Evolutionary conservation across 2,329 filamentous ascomycete genomes (phyloP), one percentile per base, ranked within the genome.

Genomic region (Triangularia setosa): DNA sequence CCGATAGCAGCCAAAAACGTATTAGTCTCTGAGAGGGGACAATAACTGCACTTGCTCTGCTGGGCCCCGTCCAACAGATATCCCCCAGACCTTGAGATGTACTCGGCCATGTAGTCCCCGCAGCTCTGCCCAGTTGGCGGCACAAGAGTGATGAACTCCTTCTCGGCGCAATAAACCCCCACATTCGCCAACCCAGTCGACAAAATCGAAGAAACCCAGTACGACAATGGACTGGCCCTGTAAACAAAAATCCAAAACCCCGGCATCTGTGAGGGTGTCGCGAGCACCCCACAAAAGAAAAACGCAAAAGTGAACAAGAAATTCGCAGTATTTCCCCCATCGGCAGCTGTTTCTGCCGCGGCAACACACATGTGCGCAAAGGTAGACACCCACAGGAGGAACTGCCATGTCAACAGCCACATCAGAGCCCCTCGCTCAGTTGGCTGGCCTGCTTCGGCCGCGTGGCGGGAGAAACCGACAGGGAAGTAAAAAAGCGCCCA

Each of bases 241-340:
- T 94, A 93, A 88, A 93, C 91, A 80, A 92, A 92, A 70, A 89
- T 87, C 90, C 91, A 94, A 81, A 93, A 93, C 5, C 84, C 79
- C 0, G 91, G 90, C 30, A 94, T 82, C 1, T 78, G 75, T 2
- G 77, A 75, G 0, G 89, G 88, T 4, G 79, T 78, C 25, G 87
- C 87, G 66, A 95, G 83, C 57, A 95, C 88, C 81, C 89, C 83
- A 72, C 88, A 91, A 82, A 93, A 94, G 70, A 92, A 85, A n/a
- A 93, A 80, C 64, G 83, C 87, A 62, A 94, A 80, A 28, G n/a
- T n/a, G n/a, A n/a, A n/a, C n/a, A n/a, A n/a, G n/a, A n/a, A n/a
- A n/a, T n/a, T n/a, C n/a, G n/a, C n/a, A n/a, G n/a, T n/a, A n/a
- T n/a, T n/a, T n/a, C n/a, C n/a, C n/a, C n/a, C n/a, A n/a, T n/a